Evolutionary conservation across 345 rosid genomes (phyloP).

Genomic region (Citrus hindsii): DNA sequence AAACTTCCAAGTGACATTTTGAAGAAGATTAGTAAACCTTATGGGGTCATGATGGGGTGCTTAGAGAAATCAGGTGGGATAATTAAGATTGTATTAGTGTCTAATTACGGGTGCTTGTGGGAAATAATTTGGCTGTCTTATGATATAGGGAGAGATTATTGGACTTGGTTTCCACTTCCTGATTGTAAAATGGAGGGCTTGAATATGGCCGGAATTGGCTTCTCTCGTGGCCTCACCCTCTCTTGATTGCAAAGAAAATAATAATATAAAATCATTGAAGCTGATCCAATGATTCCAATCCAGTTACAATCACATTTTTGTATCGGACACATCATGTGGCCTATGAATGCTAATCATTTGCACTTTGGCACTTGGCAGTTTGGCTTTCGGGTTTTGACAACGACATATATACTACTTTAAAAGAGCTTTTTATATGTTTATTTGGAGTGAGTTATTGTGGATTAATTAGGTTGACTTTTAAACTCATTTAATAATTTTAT

Average conservation of each 20-base stretch:
- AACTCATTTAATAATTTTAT: too few species aligned
- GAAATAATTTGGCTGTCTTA: slow-evolving; percentile 57
- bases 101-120: slow-evolving; percentile 55
- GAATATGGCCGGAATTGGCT: slow-evolving; percentile 71
- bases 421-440: too few species aligned
- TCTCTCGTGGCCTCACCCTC: slow-evolving; percentile 60
- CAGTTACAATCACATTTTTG: neutral
- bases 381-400: neutral
- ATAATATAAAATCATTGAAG: neutral
- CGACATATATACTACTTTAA: neutral
- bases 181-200: slow-evolving; percentile 59
- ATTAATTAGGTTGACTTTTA: too few species aligned
- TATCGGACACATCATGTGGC: neutral
- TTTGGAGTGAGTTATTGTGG: too few species aligned
- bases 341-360: neutral
- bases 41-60: slow-evolving; percentile 65
- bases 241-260: slow-evolving; percentile 8
- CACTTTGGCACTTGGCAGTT: too few species aligned
- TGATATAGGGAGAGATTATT: slow-evolving; percentile 25
- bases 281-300: neutral
- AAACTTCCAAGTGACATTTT: slow-evolving; percentile 38
- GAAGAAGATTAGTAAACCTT: slow-evolving; percentile 37
- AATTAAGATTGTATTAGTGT: slow-evolving; percentile 53
- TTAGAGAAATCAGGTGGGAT: slow-evolving; percentile 46
- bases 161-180: slow-evolving; percentile 50